Evolutionary conservation across 257 asterid genomes (phyloP).

Genomic region (Solanum peruvianum): DNA sequence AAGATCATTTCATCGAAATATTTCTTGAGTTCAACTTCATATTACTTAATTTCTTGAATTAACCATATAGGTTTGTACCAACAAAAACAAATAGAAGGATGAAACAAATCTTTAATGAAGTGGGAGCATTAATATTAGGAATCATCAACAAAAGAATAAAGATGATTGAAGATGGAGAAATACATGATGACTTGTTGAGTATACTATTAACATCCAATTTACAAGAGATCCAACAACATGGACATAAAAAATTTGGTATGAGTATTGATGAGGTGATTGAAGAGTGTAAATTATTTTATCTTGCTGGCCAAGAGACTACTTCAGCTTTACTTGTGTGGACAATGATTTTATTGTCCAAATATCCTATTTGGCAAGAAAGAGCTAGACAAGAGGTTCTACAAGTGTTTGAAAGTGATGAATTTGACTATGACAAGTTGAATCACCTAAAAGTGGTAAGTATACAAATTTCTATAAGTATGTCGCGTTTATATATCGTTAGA

Average conservation of each 20-base stretch:
- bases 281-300: slow-evolving; percentile 20
- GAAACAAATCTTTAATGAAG: slow-evolving; percentile 2
- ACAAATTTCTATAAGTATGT: not conserved
- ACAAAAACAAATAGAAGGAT: slow-evolving; percentile 7
- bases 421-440: slow-evolving; percentile 10
- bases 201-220: slow-evolving; percentile 6
- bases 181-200: slow-evolving; percentile 9
- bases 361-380: slow-evolving; percentile 12
- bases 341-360: slow-evolving; percentile 5
- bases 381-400: slow-evolving; percentile 16
- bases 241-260: slow-evolving; percentile 4
- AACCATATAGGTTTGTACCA: not conserved
- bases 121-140: not conserved
- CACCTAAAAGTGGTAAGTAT: slow-evolving; percentile 5
- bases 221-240: not conserved
- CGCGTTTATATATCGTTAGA: not conserved
- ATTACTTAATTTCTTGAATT: not conserved
- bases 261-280: slow-evolving; percentile 14
- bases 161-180: not conserved
- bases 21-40: not conserved
- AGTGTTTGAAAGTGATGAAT: not conserved
- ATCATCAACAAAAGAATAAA: not conserved
- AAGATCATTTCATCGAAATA: not conserved
- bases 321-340: slow-evolving; percentile 16
- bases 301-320: slow-evolving; percentile 19